Evolutionary conservation across 768 basidiomycete species (phyloP).

Genomic region (Ephemerocybe angulata): DNA sequence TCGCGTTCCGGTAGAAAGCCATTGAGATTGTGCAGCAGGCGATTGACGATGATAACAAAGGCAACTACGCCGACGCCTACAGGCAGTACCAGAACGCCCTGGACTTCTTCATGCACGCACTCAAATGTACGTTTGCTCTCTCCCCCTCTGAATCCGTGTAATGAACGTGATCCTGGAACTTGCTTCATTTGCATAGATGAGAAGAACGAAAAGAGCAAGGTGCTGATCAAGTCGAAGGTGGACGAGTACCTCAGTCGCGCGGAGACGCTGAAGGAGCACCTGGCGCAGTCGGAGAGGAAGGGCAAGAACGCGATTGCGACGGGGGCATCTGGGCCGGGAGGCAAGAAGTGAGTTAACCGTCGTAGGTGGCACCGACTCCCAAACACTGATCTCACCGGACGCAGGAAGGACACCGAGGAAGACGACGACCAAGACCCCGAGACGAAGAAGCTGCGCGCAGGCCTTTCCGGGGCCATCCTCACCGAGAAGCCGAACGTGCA

Average conservation of each 20-base stretch:
- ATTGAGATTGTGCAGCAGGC: conserved; percentile 91
- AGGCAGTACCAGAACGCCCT: conserved; percentile 92
- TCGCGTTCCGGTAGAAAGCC: conserved; percentile 41
- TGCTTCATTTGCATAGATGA: conserved; percentile 21
- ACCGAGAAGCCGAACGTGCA: conserved; percentile 92
- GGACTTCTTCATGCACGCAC: conserved; percentile 97
- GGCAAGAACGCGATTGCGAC: conserved; percentile 44
- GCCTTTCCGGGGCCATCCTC: conserved; percentile 82
- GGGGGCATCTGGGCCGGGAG: conserved; percentile 35
- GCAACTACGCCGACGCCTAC: conserved; percentile 92
- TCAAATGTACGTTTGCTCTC: conserved; percentile 67
- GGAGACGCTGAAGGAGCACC: conserved; percentile 85
- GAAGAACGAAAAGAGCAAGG: conserved; percentile 91
- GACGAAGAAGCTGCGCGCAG: conserved; percentile 93
- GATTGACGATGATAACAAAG: conserved; percentile 89
- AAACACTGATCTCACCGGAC: neutral
- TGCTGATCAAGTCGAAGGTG: conserved; percentile 82
- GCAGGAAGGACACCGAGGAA: conserved; percentile 41
- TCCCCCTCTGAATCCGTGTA: too few species aligned
- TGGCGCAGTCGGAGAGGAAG: conserved; percentile 64
- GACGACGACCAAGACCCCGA: conserved; percentile 88
- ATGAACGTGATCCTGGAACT: neutral
- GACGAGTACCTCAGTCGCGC: conserved; percentile 89
- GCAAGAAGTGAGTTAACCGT: conserved; percentile 41
- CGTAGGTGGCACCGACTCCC: neutral